Base-by-base conservation (phyloP, 306 rosid genomes). In the Prunus mira region DNA sequence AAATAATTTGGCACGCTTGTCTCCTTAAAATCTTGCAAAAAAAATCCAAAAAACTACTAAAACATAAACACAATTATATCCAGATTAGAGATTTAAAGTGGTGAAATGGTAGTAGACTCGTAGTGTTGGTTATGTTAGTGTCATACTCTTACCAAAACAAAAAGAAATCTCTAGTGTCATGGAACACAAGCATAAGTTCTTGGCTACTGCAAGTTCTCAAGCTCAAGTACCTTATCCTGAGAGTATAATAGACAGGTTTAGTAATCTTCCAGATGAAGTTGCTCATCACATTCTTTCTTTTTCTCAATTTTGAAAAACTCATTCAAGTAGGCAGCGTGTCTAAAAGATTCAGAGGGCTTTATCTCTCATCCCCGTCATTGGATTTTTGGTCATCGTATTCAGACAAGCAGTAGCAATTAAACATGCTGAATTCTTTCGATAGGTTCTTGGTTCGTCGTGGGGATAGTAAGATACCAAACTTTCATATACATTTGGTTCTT, bases 181-280 rank as follows among this genome's bases (percentile, higher is more conserved):
- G 73, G 58, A 14, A 25, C 57, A 24, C 14, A 47, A 24, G 6
- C 43, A 2, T 18, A 50, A 50, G 61, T 50, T 9, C 17, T 27
- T 69, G 61, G 61, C 61, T 8, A 69, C 61, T 28, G 25, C 58
- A 50, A 69, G 24, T 27, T 69, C 45, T 69, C 27, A 69, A n/a
- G 24, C 18, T 69, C 45, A 69, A 24, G 56, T 34, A 50, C 18
- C 24, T 5, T 28, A 15, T 69, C 12, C 15, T 5, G 43, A 27
- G 46, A 69, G 11, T 25, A 27, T 50, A n/a, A 51, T 18, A 12
- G 76, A 58, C 12, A 73, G 76, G 43, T 73, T 73, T 5, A 32
- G 43, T 5, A n/a, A 30, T 64, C 71, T 63, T 49, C 71, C 78
- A 3, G 38, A 75, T 4, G 14, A 17, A n/a, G 52, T 65, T 19